phyloP scores from a whole-genome alignment of 192 early-diverging fungal species.

The Podila verticillata region DNA sequence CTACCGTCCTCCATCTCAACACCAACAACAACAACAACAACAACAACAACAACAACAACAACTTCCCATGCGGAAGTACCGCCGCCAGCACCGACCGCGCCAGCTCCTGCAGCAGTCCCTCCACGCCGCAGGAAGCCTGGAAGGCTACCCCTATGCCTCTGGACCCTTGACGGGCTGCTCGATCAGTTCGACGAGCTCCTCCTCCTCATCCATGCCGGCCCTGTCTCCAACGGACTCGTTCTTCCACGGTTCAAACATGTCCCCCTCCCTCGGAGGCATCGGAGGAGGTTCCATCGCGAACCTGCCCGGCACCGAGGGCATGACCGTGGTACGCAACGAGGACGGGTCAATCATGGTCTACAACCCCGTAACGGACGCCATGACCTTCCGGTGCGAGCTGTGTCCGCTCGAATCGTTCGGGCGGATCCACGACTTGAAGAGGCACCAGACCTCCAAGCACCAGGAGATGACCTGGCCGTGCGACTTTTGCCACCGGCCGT shows the following conservation, averaged over 20 bases:
- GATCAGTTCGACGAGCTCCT: not conserved
- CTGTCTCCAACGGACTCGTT: not conserved
- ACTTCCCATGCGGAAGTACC: not conserved
- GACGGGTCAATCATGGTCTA: conserved; percentile 46
- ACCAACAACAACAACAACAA: not conserved
- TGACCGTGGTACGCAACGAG: conserved; percentile 22
- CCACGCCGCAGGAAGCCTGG: not conserved
- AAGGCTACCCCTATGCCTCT: not conserved
- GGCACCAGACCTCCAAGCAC: conserved; percentile 47
- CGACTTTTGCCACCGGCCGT: conserved; percentile 46
- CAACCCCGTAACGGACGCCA: conserved; percentile 23
- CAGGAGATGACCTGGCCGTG: conserved; percentile 53
- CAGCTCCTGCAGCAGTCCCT: conserved; percentile 3
- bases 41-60: not conserved
- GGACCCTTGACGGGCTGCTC: not conserved
- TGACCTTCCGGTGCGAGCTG: conserved; percentile 41
- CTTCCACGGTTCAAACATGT: not conserved
- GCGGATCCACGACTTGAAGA: conserved; percentile 41
- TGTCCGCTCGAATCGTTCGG: conserved; percentile 45
- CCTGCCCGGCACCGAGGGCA: conserved; percentile 28
- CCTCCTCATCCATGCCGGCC: not conserved
- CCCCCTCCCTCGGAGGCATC: no score
- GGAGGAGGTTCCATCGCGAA: not conserved
- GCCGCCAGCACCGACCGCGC: not conserved
- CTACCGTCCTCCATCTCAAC: not conserved